phyloP scores from a whole-genome alignment of 2,329 filamentous ascomycete species.

The Alternaria postmessia region DNA sequence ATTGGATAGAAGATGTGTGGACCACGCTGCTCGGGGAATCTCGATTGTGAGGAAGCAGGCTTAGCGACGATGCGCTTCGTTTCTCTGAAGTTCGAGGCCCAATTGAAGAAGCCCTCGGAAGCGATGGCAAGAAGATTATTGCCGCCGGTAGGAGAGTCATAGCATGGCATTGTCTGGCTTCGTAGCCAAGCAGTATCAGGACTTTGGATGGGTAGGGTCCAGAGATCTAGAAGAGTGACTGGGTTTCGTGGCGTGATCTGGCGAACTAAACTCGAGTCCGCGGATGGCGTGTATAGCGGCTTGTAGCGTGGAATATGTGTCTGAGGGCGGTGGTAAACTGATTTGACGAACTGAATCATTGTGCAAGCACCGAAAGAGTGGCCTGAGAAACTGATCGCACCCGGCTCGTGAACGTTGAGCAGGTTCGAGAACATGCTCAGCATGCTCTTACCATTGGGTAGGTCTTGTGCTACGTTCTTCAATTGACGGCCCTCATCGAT shows the following conservation, averaged over 20 bases:
- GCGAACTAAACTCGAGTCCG: slow-evolving; percentile 63
- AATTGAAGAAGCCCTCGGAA: slow-evolving; percentile 80
- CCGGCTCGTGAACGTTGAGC: slow-evolving; percentile 74
- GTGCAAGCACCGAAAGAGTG: slow-evolving; percentile 85
- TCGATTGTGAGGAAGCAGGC: slow-evolving; percentile 58
- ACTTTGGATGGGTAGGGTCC: slow-evolving; percentile 76
- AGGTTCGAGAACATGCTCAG: slow-evolving; percentile 67
- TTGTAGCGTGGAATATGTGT: slow-evolving; percentile 57
- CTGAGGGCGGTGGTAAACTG: slow-evolving; percentile 71
- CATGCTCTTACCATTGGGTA: slow-evolving; percentile 51
- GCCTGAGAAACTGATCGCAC: slow-evolving; percentile 76
- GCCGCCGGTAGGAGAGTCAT: slow-evolving; percentile 61
- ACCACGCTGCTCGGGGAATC: slow-evolving; percentile 48
- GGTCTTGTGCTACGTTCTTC: slow-evolving; percentile 56
- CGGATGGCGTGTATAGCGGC: slow-evolving; percentile 68
- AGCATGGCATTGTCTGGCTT: slow-evolving; percentile 76
- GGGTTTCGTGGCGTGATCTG: slow-evolving; percentile 75
- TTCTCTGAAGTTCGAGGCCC: slow-evolving; percentile 74
- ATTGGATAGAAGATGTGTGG: slow-evolving; percentile 79
- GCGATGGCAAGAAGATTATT: slow-evolving; percentile 73
- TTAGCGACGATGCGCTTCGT: slow-evolving; percentile 73
- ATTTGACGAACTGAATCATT: slow-evolving; percentile 79
- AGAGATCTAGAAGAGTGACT: slow-evolving; percentile 78
- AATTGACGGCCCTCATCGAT: slow-evolving; percentile 66
- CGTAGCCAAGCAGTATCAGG: slow-evolving; percentile 70